A percentile compares a stretch with the other conserved stretches of the same genome.
These are phyloP conservation scores for Biscogniauxia sp. DNA, from an alignment of 2,329 filamentous ascomycete species.

Conservation along the genomic window DNA sequence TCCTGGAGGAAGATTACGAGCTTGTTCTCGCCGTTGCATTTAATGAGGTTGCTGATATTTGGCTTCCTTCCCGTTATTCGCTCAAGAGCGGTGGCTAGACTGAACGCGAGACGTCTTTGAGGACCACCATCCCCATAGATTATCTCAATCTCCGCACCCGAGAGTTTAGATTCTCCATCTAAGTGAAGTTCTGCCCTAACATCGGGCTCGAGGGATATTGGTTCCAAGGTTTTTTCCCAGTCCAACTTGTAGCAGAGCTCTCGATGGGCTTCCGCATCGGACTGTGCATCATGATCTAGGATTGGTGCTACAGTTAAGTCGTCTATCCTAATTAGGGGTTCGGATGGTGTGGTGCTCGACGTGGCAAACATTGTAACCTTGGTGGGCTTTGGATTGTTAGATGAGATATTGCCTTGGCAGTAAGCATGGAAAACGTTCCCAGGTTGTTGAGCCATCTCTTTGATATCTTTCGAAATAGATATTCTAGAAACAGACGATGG, in stretches of 20 bases:
- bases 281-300: constrained; percentile 33
- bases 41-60: constrained; percentile 30
- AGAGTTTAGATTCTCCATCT: constrained; percentile 15
- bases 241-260: constrained; percentile 46
- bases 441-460: constrained; percentile 24
- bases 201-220: constrained; percentile 18
- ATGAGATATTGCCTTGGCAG: constrained; percentile 33
- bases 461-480: constrained; percentile 34
- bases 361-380: constrained; percentile 39
- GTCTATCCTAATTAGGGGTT: constrained; percentile 38
- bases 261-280: constrained; percentile 31
- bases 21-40: constrained; percentile 33
- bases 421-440: constrained; percentile 36
- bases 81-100: constrained; percentile 33
- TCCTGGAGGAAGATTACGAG: constrained; percentile 44
- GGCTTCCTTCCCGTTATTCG: constrained; percentile 34
- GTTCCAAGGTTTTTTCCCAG: constrained; percentile 42
- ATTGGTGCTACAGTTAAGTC: constrained; percentile 40
- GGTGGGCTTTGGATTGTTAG: constrained; percentile 32
- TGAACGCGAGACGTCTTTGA: constrained; percentile 33
- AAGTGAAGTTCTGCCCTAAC: constrained; percentile 11
- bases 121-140: constrained; percentile 35
- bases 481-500: constrained; percentile 41
- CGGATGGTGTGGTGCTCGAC: constrained; percentile 22
- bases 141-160: constrained; percentile 36